Conservation (phyloP, 768 basidiomycete species). For the Lactifluus hygrophoroides region DNA sequence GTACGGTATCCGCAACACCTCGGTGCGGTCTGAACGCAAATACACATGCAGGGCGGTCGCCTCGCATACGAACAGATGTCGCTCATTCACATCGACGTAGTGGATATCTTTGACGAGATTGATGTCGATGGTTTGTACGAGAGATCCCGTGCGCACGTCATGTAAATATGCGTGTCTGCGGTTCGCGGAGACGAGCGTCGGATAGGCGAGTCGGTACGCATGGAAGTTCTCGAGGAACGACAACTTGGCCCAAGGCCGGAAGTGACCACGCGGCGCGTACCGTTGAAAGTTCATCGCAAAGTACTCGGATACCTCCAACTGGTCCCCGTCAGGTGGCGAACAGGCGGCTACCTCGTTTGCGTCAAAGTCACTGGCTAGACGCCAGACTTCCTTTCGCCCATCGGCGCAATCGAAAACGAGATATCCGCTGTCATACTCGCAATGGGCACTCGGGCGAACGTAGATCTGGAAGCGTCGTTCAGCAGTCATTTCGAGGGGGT, state of each 20-base stretch:
- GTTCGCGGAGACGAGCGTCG: constrained; percentile 48
- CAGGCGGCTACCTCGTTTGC: constrained; percentile 1
- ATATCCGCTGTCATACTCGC: constrained; percentile 66
- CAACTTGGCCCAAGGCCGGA: constrained; percentile 55
- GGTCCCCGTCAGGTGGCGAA: constrained; percentile 21
- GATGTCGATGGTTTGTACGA: constrained; percentile 41
- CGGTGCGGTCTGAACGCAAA: constrained; percentile 36
- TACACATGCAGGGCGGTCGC: constrained; percentile 42
- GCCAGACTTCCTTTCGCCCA: constrained; percentile 65
- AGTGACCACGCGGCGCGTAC: constrained; percentile 37
- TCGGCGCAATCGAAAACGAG: constrained; percentile 57
- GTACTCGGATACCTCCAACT: constrained; percentile 22
- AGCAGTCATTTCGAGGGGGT: not conserved
- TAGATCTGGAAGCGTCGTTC: constrained; percentile 31
- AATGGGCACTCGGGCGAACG: constrained; percentile 52
- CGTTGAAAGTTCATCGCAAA: constrained; percentile 20
- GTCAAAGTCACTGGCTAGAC: constrained; percentile 30
- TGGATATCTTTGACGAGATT: constrained; percentile 29
- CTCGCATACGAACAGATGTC: constrained; percentile 55
- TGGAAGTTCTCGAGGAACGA: constrained; percentile 33
- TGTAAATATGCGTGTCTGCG: constrained; percentile 44
- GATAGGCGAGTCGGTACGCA: constrained; percentile 64
- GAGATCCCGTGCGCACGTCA: constrained; percentile 45
- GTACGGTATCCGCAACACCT: constrained; percentile 32
- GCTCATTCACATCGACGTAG: constrained; percentile 58